Evolutionary conservation across 768 basidiomycete genomes (phyloP).

Genomic region (Phylloporus arenicola): DNA sequence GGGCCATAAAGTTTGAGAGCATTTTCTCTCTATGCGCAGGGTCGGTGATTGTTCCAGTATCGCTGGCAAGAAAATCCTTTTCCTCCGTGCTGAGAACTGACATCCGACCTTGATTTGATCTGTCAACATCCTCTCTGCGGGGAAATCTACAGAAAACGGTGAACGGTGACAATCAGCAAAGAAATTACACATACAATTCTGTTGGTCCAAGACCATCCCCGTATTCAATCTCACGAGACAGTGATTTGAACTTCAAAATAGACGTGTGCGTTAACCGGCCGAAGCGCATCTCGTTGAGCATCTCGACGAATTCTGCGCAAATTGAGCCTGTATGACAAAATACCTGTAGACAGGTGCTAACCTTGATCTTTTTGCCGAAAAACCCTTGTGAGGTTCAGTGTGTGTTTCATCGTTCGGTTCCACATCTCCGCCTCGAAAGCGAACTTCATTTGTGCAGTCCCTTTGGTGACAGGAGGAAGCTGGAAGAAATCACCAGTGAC

Average conservation of each 20-base stretch:
- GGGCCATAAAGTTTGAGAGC: slow-evolving; percentile 90
- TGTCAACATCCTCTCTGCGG: slow-evolving; percentile 85
- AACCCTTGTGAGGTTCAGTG: slow-evolving; percentile 91
- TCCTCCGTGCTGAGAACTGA: slow-evolving; percentile 48
- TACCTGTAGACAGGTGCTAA: slow-evolving; percentile 29
- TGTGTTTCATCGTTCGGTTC: slow-evolving; percentile 67
- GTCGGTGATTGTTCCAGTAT: slow-evolving; percentile 57
- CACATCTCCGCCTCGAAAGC: slow-evolving; percentile 87
- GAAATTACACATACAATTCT: slow-evolving; percentile 60
- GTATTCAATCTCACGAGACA: slow-evolving; percentile 70
- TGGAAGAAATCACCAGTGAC: slow-evolving; percentile 99
- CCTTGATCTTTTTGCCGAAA: slow-evolving; percentile 92
- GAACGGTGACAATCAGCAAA: background rate
- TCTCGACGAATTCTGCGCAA: slow-evolving; percentile 76
- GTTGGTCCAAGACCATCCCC: slow-evolving; percentile 83
- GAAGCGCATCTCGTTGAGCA: slow-evolving; percentile 98
- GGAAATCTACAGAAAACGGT: slow-evolving; percentile 63
- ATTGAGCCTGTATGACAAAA: slow-evolving; percentile 2
- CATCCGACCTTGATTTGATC: slow-evolving; percentile 72
- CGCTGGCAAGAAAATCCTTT: slow-evolving; percentile 50
- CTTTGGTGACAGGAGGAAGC: slow-evolving; percentile 84
- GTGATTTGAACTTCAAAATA: slow-evolving; percentile 59
- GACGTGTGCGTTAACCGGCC: slow-evolving; percentile 64
- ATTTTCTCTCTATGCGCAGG: slow-evolving; percentile 62
- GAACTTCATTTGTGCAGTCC: slow-evolving; percentile 60